Evolutionary conservation across 169 alveolate genomes (phyloP).

Genomic region (Cryptosporidium andersoni): DNA sequence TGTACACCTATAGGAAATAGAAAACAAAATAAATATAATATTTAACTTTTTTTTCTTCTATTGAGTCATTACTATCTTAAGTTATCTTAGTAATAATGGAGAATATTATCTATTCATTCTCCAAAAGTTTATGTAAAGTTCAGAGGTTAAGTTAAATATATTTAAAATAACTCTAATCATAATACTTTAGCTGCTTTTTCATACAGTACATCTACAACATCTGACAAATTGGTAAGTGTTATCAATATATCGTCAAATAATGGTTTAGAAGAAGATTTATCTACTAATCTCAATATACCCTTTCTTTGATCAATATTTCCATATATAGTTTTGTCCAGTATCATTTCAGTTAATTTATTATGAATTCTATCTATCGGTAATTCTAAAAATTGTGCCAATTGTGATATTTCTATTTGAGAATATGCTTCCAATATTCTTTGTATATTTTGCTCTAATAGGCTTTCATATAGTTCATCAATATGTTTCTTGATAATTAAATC

Average conservation of each 20-base stretch:
- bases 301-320: constrained; percentile 95
- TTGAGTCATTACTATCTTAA: background rate
- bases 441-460: constrained; percentile 88
- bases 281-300: constrained; percentile 89
- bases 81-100: background rate
- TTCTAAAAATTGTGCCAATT: constrained; percentile 84
- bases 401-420: constrained; percentile 88
- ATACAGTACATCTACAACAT: constrained; percentile 82
- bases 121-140: background rate
- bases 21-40: background rate
- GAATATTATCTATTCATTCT: too few relatives aligned
- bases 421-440: constrained; percentile 89
- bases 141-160: background rate
- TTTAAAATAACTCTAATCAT: background rate
- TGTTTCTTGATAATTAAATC: constrained; percentile 88
- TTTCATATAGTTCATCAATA: constrained; percentile 84
- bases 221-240: constrained; percentile 80
- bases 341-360: constrained; percentile 89
- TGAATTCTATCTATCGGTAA: constrained; percentile 85
- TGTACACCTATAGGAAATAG: background rate
- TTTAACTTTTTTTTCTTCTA: background rate
- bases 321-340: constrained; percentile 90
- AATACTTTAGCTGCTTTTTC: constrained; percentile 76
- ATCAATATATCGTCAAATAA: constrained; percentile 78
- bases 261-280: constrained; percentile 77